Base-by-base conservation (phyloP, 495 filamentous ascomycete genomes). In the Evansstolkia leycettana region DNA sequence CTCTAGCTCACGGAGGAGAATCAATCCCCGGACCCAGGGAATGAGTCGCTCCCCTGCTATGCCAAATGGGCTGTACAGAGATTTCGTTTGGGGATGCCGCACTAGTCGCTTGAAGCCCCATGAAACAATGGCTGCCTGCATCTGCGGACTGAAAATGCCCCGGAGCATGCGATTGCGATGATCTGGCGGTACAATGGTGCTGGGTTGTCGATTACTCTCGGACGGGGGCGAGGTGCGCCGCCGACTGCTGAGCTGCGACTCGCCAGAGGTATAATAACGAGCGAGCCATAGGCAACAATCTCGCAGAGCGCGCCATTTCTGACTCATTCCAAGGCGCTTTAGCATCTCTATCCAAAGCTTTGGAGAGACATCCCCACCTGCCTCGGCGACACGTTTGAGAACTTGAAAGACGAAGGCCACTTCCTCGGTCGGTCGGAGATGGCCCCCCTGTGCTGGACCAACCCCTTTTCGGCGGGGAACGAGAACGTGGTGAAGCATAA, bases 21-120 rank as follows among this genome's bases (percentile, higher is more conserved):
- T 17, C 2, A 78, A 40, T 0, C 75, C 75, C 15, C 67, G 61
- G 0, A 64, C 58, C 67, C 58, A 75, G 3, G 46, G 51, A 17
- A 64, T 46, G 2, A 58, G 49, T 9, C 17, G 40, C 9, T 46
- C 42, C 3, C 39, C 40, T 1, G 36, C 27, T 2, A 20, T 16
- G 6, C 39, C 45, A 20, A 46, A 31, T 7, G 36, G 23, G 13
- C 38, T 35, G 18, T 43, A 35, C 2, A 27, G 34, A n/a, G 17
- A 6, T 24, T 41, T 43, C 6, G 40, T 37, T 17, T 34, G 31
- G 18, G 36, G 43, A 1, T 46, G 36, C 33, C 33, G 14, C 7
- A 54, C 52, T 13, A 62, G 44, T 1, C 43, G 48, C 27, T 52
- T 63, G 49, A 78, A 78, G 2, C 74, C 72, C 74, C 74, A 78